phyloP scores from a whole-genome alignment of 2,329 filamentous ascomycete species.

The Colletotrichum lupini region DNA sequence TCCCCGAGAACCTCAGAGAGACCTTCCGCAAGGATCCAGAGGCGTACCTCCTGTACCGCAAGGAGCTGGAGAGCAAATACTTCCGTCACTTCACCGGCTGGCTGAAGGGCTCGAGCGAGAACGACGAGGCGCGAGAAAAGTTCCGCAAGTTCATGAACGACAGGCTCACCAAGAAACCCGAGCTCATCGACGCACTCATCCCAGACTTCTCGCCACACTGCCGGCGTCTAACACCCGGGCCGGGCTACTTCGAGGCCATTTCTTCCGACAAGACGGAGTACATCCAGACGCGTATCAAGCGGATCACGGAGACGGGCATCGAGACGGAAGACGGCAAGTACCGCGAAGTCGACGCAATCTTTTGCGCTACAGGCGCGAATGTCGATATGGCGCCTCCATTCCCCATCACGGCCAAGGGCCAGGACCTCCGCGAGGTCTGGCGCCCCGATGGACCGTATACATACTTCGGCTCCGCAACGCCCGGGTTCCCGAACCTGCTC shows the following conservation, averaged over 20 bases:
- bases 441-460: conserved; percentile 69
- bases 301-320: conserved; percentile 70
- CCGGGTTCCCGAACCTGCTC: conserved; percentile 75
- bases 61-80: conserved; percentile 68
- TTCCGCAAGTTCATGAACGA: conserved; percentile 65
- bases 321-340: conserved; percentile 67
- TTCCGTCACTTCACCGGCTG: conserved; percentile 68
- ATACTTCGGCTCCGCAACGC: conserved; percentile 72
- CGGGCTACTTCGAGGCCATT: conserved; percentile 75
- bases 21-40: conserved; percentile 69
- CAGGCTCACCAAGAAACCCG: conserved; percentile 64
- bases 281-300: conserved; percentile 65
- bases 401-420: conserved; percentile 64
- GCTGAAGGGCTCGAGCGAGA: conserved; percentile 64
- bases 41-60: conserved; percentile 69
- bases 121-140: conserved; percentile 56
- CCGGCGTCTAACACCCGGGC: conserved; percentile 72
- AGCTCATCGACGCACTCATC: conserved; percentile 65
- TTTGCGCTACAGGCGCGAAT: conserved; percentile 77
- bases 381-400: conserved; percentile 69
- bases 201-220: conserved; percentile 75
- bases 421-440: conserved; percentile 68
- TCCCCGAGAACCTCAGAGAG: conserved; percentile 62
- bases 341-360: conserved; percentile 70
- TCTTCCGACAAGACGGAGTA: conserved; percentile 71